Evolutionary conservation across 2,329 filamentous ascomycete genomes (phyloP), one percentile per base, ranked within the genome.

Genomic region (Trichoderma sp.): DNA sequence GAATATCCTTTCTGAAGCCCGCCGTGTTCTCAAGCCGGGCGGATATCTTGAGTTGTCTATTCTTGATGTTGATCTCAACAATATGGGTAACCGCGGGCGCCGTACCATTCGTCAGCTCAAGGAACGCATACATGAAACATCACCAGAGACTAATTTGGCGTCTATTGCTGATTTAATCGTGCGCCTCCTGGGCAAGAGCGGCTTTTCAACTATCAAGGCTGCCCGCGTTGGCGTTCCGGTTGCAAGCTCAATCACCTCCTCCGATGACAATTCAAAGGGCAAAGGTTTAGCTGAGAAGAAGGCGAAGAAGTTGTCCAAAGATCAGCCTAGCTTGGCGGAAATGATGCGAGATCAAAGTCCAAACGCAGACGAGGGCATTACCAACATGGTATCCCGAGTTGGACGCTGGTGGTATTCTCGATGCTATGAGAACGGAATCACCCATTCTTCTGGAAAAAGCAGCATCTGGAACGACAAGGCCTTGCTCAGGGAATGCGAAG

Each of bases 321-420:
- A 89, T 53, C 84, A 88, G 68, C 83, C 86, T 24, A 88, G 85
- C 74, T 83, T 94, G 1, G 89, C 90, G 1, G 92, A 94, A 77
- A 89, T 94, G 82, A 91, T 94, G 81, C 90, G 87, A 34, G 91
- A 93, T 74, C 86, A 90, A 43, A 88, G 89, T n/a, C 86, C 89
- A 0, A 84, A 88, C 15, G 91, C 92, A 26, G 94, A 97, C 75
- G 93, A 94, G 78, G 91, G 90, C 75, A 97, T 98, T 78, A 93
- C 94, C 15, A 95, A 93, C 78, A 97, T 97, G 86, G 94, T 98
- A 26, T 92, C 94, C 18, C 92, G 91, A 74, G 95, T 98, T 12
- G 95, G 94, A 2, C 88, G 96, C 57, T 98, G 95, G 94, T 99
- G 96, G 96, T 98, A 97, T 82, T 93, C 90, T 11, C 90, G 92